Evolutionary conservation across 192 early-diverging fungal species (phyloP).

Genomic region (Powellomyces hirtus): DNA sequence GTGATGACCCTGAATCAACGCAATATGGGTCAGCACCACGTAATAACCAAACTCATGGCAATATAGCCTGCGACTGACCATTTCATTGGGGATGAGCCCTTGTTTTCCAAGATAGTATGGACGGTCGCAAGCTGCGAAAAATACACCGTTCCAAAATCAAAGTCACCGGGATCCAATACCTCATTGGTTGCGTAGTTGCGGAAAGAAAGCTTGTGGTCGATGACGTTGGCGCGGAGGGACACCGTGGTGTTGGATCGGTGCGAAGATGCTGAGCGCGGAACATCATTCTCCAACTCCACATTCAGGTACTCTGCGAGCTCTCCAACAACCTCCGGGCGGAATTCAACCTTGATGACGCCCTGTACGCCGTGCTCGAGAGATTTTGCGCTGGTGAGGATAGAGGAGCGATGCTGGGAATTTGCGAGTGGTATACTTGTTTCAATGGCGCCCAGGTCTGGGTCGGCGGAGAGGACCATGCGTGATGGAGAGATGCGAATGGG

Average conservation of each 20-base stretch:
- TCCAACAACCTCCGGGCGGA: constrained; percentile 25
- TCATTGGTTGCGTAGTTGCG: constrained; percentile 1
- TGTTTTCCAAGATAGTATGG: constrained; percentile 39
- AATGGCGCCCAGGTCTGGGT: not conserved
- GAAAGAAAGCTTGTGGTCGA: constrained; percentile 40
- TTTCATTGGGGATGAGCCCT: constrained; percentile 4
- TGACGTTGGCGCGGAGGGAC: constrained; percentile 21
- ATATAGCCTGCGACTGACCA: constrained; percentile 20
- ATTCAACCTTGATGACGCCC: constrained; percentile 25
- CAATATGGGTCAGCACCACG: not conserved
- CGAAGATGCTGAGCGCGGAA: not conserved
- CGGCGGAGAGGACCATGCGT: not conserved
- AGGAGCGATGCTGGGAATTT: not conserved
- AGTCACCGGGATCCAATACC: constrained; percentile 23
- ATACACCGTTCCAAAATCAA: constrained; percentile 46
- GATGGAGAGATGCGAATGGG: constrained; percentile 23
- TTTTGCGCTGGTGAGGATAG: not conserved
- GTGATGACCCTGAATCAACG: constrained; percentile 36
- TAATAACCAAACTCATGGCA: not conserved
- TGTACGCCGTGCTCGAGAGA: not conserved
- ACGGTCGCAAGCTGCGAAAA: constrained; percentile 40
- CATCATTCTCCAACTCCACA: constrained; percentile 21
- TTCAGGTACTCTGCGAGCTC: constrained; percentile 22
- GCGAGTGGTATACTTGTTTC: not conserved
- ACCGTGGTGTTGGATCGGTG: not conserved